phyloP scores from a whole-genome alignment of 331 rosid genomes.

The Prunus yedoensis region DNA sequence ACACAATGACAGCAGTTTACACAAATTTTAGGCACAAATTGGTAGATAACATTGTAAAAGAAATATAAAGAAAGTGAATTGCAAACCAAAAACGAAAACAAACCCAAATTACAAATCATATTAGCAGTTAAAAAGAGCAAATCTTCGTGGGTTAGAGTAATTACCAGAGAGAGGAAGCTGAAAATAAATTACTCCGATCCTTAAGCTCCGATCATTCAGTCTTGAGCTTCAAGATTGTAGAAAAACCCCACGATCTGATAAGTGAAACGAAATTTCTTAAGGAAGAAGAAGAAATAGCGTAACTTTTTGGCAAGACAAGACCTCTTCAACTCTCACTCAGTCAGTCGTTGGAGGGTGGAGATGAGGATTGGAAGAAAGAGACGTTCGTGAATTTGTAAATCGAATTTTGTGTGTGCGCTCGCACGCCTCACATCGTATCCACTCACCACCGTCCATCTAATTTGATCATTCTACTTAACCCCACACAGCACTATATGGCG shows the following conservation, averaged over 20 bases:
- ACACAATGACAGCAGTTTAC: background rate
- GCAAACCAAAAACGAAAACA: background rate
- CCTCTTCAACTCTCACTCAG: conserved; percentile 10
- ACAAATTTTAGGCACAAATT: background rate
- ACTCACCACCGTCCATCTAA: background rate
- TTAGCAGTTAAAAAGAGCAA: background rate
- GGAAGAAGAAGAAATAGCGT: too few relatives aligned
- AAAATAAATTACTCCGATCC: conserved; percentile 1
- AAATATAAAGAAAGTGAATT: background rate
- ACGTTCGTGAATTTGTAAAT: background rate
- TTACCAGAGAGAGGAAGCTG: background rate
- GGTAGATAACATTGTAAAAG: background rate
- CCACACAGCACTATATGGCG: background rate
- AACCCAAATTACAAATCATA: background rate
- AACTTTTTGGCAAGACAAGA: background rate
- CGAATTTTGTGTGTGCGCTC: background rate
- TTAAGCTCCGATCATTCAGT: conserved; percentile 6
- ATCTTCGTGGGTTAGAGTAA: background rate
- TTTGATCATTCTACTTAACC: too few relatives aligned
- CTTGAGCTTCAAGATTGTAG: background rate
- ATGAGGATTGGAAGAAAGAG: background rate
- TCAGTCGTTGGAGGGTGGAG: conserved; percentile 4
- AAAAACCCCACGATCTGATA: background rate
- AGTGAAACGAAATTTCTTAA: background rate
- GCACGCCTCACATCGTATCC: background rate